A percentile compares a stretch with the other conserved stretches of the same genome.
Conservation (phyloP, 306 rosid genomes). For the Fagus sylvatica region DNA sequence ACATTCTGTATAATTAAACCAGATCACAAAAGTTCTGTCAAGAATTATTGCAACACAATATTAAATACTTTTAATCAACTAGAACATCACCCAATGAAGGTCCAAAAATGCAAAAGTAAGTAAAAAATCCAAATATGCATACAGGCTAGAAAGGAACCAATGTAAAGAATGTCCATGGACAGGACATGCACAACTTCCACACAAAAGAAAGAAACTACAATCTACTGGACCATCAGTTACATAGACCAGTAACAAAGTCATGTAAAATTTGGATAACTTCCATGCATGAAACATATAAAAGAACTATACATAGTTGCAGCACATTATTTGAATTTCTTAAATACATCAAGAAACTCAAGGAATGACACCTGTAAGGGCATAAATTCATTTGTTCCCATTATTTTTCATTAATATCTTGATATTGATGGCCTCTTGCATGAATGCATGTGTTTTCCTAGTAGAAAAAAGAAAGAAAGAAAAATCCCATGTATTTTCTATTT, state of each 20-base stretch:
- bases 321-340: background rate
- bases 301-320: too few relatives aligned
- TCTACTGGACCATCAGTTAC: background rate
- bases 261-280: background rate
- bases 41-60: background rate
- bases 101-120: too few relatives aligned
- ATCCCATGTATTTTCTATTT: background rate
- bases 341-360: background rate
- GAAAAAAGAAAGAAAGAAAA: too few relatives aligned
- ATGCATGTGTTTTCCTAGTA: background rate
- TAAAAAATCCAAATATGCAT: background rate
- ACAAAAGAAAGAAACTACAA: background rate
- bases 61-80: background rate
- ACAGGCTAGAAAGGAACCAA: background rate
- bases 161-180: background rate
- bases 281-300: background rate
- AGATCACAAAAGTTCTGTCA: constrained; percentile 3
- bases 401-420: background rate
- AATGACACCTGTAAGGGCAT: background rate
- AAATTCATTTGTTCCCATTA: background rate
- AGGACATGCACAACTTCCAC: background rate
- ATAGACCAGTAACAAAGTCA: background rate
- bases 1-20: constrained; percentile 46
- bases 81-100: background rate
- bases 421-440: background rate